A percentile compares a stretch with the other conserved stretches of the same genome.
Conservation (phyloP, 2,329 filamentous ascomycete species). For the Colletotrichum lupini region DNA sequence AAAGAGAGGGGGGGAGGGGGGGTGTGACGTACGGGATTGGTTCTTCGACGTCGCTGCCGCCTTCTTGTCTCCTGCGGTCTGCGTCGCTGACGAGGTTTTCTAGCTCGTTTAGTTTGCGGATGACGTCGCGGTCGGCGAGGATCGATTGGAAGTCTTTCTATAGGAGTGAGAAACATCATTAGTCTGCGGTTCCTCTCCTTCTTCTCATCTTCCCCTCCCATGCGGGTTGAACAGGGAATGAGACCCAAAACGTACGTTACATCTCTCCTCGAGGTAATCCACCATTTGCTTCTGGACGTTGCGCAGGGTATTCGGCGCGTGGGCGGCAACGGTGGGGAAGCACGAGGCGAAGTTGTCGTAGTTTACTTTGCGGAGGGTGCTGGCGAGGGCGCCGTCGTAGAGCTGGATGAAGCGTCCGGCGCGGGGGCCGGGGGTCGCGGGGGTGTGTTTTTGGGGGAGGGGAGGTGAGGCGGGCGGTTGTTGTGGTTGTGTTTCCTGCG, state of each 20-base stretch:
- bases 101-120: constrained; percentile 68
- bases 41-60: constrained; percentile 39
- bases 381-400: constrained; percentile 62
- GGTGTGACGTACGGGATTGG: constrained; percentile 58
- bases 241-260: constrained; percentile 51
- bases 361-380: constrained; percentile 62
- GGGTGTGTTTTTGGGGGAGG: constrained; percentile 53
- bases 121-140: constrained; percentile 61
- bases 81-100: constrained; percentile 67
- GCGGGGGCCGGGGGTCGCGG: constrained; percentile 65
- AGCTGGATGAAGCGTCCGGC: constrained; percentile 65
- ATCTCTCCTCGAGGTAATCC: constrained; percentile 63
- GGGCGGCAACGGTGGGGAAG: constrained; percentile 68
- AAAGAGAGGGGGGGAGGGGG: background rate
- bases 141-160: constrained; percentile 69
- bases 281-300: constrained; percentile 70
- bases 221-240: background rate
- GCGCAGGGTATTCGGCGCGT: constrained; percentile 61
- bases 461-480: constrained; percentile 48
- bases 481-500: background rate
- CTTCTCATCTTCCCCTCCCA: constrained; percentile 22
- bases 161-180: background rate
- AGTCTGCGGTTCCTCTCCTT: background rate
- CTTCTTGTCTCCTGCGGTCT: constrained; percentile 48
- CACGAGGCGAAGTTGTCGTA: constrained; percentile 70